Conservation (phyloP, 2,329 filamentous ascomycete genomes). For the Didymella arachidicola region DNA sequence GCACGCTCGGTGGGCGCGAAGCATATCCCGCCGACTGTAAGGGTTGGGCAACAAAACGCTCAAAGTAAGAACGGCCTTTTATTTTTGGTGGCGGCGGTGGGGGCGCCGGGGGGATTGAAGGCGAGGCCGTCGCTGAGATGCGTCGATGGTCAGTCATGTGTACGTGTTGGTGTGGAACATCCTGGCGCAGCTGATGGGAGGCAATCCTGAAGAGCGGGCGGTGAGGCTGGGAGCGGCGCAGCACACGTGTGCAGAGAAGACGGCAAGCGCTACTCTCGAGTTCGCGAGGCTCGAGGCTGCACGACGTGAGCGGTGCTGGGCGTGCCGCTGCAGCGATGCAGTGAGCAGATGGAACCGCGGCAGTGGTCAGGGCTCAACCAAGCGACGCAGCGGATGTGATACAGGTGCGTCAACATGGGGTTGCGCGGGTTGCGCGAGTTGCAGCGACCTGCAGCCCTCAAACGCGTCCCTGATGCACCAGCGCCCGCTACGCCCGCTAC, state of each 20-base stretch:
- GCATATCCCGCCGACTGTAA: conserved; percentile 57
- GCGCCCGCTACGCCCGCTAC: background rate
- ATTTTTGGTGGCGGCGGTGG: conserved; percentile 47
- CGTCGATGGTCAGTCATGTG: conserved; percentile 35
- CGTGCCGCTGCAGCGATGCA: background rate
- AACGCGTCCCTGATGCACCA: conserved; percentile 17
- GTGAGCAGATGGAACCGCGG: conserved; percentile 3
- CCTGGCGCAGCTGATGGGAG: conserved; percentile 6
- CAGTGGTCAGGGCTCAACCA: background rate
- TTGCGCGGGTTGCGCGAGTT: background rate
- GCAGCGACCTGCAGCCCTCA: conserved; percentile 16
- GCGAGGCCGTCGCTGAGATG: conserved; percentile 24
- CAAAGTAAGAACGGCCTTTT: conserved; percentile 50
- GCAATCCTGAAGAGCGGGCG: conserved; percentile 13
- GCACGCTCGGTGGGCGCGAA: conserved; percentile 62
- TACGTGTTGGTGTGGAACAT: conserved; percentile 14
- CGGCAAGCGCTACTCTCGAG: background rate
- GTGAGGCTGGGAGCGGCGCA: conserved; percentile 4
- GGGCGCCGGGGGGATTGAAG: conserved; percentile 44
- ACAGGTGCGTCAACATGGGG: conserved; percentile 9
- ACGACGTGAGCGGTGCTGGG: background rate
- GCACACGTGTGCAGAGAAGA: background rate
- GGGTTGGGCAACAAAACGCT: conserved; percentile 63
- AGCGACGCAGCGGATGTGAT: conserved; percentile 8
- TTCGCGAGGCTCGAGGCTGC: background rate